These are phyloP conservation scores for Lonicera japonica DNA, from an alignment of 129 eudicot species.

Conservation along the genomic window DNA sequence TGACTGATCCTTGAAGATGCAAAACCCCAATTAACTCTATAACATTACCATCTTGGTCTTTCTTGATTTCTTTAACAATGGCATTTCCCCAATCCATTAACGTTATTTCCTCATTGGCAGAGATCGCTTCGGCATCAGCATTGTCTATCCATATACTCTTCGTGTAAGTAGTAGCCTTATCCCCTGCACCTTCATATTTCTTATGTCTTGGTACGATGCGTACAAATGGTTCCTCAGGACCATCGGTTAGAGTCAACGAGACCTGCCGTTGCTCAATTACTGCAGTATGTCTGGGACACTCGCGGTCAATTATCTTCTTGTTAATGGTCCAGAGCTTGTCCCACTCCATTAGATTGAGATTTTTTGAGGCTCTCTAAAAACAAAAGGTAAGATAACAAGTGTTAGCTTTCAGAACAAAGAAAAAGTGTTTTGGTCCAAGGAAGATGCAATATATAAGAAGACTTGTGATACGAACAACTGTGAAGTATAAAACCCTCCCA, in stretches of 20 bases:
- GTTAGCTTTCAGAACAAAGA: neutral
- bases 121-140: constrained; percentile 64
- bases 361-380: constrained; percentile 83
- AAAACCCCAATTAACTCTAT: constrained; percentile 58
- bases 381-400: neutral
- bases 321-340: no score
- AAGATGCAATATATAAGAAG: neutral
- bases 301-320: no score
- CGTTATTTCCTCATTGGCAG: constrained; percentile 67
- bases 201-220: constrained; percentile 69
- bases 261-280: no score
- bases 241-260: no score
- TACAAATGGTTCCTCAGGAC: no score
- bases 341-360: constrained; percentile 87
- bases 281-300: no score
- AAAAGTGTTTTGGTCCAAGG: no score
- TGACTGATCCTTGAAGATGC: constrained; percentile 87
- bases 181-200: constrained; percentile 74
- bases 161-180: constrained; percentile 67
- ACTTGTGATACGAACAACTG: neutral
- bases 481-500: neutral
- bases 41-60: constrained; percentile 51
- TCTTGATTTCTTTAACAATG: constrained; percentile 54
- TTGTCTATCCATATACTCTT: constrained; percentile 75
- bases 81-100: constrained; percentile 97